Evolutionary conservation across 805 yeast genomes (phyloP), one percentile per base, ranked within the genome.

Genomic region (Cyberlindnera mycetangii): DNA sequence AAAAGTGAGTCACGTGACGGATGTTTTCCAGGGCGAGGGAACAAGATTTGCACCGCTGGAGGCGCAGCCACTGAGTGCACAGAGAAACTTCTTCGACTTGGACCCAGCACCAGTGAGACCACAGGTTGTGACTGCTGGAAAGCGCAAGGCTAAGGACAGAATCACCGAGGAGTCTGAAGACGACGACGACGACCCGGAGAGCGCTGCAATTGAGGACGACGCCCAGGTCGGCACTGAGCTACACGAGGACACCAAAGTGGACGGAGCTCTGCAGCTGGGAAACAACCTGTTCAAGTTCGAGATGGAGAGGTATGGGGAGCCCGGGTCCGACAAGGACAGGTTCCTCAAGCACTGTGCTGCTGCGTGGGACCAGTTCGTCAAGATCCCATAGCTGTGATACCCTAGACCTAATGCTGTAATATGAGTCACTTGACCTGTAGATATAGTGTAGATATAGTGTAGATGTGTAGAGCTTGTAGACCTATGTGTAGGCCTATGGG

Each of bases 51-150:
- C 81, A 0, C 81, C 81, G 10, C 53, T 73, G 32, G 62, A 62
- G 20, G 72, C 79, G 14, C 81, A 76, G 53, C 81, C 81, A 5
- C 60, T 75, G 9, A 68, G 75, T 32, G 74, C 81, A 0, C 78
- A 75, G 53, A 58, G 66, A 18, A 72, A 67, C 40, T 64, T 58
- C 41, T 74, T 74, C 47, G 60, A 58, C 30, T 24, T 58, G n/a
- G 55, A 52, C 11, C 33, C 45, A 7, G 41, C 32, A 4, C 42
- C 46, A 33, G 45, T 48, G 17, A 53, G 53, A 45, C 56, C 54
- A 24, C 54, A 48, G 19, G 31, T 42, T 2, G 33, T 37, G 14
- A 20, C 27, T 14, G 28, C 45, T 11, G 40, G 39, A 18, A 22
- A 35, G 20, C 8, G 19, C 16, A 33, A 40, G 33, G n/a, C 18